A percentile compares a stretch with the other conserved stretches of the same genome.
Evolutionary conservation across 345 rosid species (phyloP).

Genomic region (Rhodamnia rubescens): DNA sequence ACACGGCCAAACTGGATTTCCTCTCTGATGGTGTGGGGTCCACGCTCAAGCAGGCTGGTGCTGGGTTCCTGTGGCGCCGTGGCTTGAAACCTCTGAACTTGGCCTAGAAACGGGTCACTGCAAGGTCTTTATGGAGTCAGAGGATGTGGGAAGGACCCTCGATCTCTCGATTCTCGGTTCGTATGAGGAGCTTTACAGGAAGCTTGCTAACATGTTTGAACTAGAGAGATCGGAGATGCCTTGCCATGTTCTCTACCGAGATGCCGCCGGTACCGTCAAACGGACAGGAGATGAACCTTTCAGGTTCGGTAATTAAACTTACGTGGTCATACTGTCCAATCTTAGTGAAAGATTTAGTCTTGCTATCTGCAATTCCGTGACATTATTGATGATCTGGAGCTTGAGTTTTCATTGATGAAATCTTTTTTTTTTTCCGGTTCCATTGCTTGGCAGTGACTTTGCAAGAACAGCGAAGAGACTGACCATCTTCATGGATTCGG

Average conservation of each 20-base stretch:
- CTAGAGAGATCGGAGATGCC: constrained; percentile 51
- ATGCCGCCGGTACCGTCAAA: constrained; percentile 45
- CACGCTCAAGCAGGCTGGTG: constrained; percentile 12
- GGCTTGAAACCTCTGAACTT: constrained; percentile 17
- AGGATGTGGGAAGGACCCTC: constrained; percentile 78
- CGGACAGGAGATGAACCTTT: constrained; percentile 73
- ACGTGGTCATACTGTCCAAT: neutral
- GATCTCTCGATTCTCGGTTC: constrained; percentile 68
- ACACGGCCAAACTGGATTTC: constrained; percentile 10
- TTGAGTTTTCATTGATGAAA: neutral
- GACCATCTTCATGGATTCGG: constrained; percentile 51
- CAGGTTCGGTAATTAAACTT: constrained; percentile 33
- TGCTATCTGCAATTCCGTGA: neutral
- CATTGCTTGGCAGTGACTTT: constrained; percentile 42
- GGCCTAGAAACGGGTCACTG: constrained; percentile 61
- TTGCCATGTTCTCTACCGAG: constrained; percentile 57
- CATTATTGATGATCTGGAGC: neutral
- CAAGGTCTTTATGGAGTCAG: constrained; percentile 89
- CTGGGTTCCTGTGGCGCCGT: constrained; percentile 36
- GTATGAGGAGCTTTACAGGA: constrained; percentile 61
- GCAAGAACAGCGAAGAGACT: constrained; percentile 54
- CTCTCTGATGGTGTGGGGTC: constrained; percentile 17
- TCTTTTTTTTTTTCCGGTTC: neutral
- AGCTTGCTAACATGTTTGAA: constrained; percentile 66
- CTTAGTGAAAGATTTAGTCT: neutral